Base-by-base conservation (phyloP, 208 protist genomes). In the Porcisia deanei region DNA sequence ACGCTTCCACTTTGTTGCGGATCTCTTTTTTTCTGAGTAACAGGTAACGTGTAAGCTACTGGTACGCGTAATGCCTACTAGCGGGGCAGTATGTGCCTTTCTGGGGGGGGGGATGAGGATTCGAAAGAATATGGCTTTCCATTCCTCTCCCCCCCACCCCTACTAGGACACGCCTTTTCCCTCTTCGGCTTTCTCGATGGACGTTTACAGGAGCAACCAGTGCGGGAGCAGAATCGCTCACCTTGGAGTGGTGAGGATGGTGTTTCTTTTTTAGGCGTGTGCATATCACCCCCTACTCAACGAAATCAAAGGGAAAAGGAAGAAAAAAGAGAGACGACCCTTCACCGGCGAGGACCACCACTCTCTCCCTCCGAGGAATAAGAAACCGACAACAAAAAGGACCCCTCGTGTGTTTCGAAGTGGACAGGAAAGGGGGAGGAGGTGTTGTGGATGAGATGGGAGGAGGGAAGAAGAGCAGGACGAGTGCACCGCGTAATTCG, bases 1-100 rank as follows among this genome's bases (percentile, higher is more conserved):
- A 57, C 81, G 80, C 16, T 97, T 85, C 61, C 94, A 97, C 75
- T 95, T 85, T 73, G 94, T 97, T 5, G 93, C 91, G 14, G 93
- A 97, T 77, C 18, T 97, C 14, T 9, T 54, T 16, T 94, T 96
- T 16, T 94, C 94, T 74, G 63, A 76, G 41, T 83, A 64, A 71
- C 66, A 14, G 37, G n/a, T n/a, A n/a, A 37, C 25, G 37, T 25
- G 41, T 49, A 0, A 4, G 22, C 22, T 34, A 52, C 20, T 49
- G 63, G 47, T 47, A 20, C 18, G 20, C 22, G 41, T 47, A 10
- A 20, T 67, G 63, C 8, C 12, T 16, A 61, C 20, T 25, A 30
- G 37, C 25, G 25, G 22, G 68, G 41, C 20, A 49, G 37, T 6
- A 43, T 34, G 20, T n/a, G 39, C n/a, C 34, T 45, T 18, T 52